Evolutionary conservation across 2,329 filamentous ascomycete genomes (phyloP), one percentile per base, ranked within the genome.

Genomic region (Aspergillus sp.): DNA sequence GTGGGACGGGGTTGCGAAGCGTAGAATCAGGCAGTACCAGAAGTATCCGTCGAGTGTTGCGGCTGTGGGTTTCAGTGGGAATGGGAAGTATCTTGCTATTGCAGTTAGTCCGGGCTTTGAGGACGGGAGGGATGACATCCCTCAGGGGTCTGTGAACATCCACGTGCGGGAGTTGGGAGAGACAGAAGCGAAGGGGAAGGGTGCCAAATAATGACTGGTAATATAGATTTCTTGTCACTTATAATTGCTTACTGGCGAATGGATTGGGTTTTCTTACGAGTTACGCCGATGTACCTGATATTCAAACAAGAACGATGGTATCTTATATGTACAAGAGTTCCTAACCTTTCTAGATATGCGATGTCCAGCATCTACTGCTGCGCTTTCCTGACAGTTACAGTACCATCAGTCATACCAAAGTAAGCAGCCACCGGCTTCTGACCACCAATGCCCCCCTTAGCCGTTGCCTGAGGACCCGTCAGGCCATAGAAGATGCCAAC

Each of bases 391-490:
- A 84, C 74, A 60, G 83, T 72, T 12, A 87, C 84, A 9, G 74
- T 76, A 3, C 87, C 87, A 62, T 88, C 86, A 41, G 85, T 80
- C 82, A 93, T 87, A 32, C 93, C 93, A 70, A 97, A 98, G 73
- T 97, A 98, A 20, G 89, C 90, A 23, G 90, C 90, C 10, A 96
- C 79, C 0, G 93, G 93, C 72, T 91, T 95, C 73, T 96, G 89
- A 1, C 88, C 90, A 43, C 86, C 85, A 43, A 82, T 71, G 46
- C 77, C 74, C 54, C 82, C 77, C 49, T 78, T 74, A 47, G 78
- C 74, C 38, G 79, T 80, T 50, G 82, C 80, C 66, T 94, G 77
- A 13, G 81, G 74, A 0, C 91, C 91, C 51, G 91, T 90, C 60
- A 83, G 65, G 3, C 91, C 91, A 38, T 83, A 81, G 74, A 98